A percentile compares a stretch with the other conserved stretches of the same genome.
Conservation (phyloP, 306 rosid species). For the Fagus sylvatica region DNA sequence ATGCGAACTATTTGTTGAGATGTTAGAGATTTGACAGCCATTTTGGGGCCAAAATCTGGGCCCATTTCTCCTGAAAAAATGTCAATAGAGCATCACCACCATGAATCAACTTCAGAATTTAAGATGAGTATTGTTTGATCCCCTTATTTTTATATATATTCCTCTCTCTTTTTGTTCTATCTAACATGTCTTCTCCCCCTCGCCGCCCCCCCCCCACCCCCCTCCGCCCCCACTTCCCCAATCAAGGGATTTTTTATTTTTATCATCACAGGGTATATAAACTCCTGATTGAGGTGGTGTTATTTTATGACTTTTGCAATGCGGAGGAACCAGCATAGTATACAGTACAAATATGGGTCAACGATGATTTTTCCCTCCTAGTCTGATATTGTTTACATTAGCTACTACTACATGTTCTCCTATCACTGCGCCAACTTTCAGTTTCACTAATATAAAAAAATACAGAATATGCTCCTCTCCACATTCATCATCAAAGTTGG, state of each 20-base stretch:
- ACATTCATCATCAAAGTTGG: not conserved
- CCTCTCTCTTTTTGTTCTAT: too few relatives aligned
- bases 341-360: not conserved
- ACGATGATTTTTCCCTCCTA: not conserved
- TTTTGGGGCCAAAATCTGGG: constrained; percentile 71
- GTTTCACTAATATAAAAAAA: not conserved
- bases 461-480: not conserved
- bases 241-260: too few relatives aligned
- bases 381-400: not conserved
- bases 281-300: not conserved
- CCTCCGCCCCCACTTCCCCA: too few relatives aligned
- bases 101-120: not conserved
- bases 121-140: not conserved
- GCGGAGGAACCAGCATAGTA: not conserved
- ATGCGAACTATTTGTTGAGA: constrained; percentile 92
- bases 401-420: not conserved
- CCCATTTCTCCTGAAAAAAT: constrained; percentile 86
- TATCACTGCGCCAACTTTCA: not conserved
- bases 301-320: not conserved
- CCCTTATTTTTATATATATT: too few relatives aligned
- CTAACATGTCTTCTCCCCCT: too few relatives aligned
- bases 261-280: not conserved
- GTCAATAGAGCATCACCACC: not conserved
- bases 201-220: too few relatives aligned
- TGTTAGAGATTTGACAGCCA: constrained; percentile 74